phyloP scores from a whole-genome alignment of 73 alveolate species.

The Paramecium sexaurelia region DNA sequence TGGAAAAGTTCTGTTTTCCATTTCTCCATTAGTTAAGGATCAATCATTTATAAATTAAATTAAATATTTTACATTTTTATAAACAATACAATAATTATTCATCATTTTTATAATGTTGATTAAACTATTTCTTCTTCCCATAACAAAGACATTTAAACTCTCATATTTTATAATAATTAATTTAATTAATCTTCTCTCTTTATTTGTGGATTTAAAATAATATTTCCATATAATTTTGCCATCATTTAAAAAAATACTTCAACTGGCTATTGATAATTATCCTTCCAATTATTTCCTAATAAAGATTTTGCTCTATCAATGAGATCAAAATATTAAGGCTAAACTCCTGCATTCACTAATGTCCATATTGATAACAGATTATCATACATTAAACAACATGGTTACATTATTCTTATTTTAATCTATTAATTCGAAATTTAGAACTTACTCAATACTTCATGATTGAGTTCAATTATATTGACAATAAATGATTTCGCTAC shows the following conservation, averaged over 20 bases:
- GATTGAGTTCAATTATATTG: background rate
- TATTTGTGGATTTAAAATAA: conserved; percentile 15
- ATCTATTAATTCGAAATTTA: background rate
- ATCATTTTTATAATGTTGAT: background rate
- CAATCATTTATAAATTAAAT: background rate
- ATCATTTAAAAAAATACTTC: background rate
- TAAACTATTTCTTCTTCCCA: conserved; percentile 33
- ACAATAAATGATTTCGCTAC: conserved; percentile 54
- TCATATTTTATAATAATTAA: background rate
- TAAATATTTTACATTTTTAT: background rate
- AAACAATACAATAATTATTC: background rate
- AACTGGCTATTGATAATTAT: conserved; percentile 8
- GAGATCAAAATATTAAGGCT: conserved; percentile 38
- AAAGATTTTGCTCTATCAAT: conserved; percentile 21
- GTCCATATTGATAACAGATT: conserved; percentile 32
- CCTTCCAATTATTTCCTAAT: conserved; percentile 40
- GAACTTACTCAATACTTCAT: conserved; percentile 32
- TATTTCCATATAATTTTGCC: background rate
- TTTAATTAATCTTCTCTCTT: conserved; percentile 22
- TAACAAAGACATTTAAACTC: background rate
- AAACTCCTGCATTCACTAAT: background rate
- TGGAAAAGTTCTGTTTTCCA: conserved; percentile 53
- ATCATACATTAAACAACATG: conserved; percentile 23
- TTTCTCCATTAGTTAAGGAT: conserved; percentile 40
- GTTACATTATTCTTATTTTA: conserved; percentile 38